Conservation (phyloP, 352 stramenopile species). For the Globisporangium spinosum region DNA sequence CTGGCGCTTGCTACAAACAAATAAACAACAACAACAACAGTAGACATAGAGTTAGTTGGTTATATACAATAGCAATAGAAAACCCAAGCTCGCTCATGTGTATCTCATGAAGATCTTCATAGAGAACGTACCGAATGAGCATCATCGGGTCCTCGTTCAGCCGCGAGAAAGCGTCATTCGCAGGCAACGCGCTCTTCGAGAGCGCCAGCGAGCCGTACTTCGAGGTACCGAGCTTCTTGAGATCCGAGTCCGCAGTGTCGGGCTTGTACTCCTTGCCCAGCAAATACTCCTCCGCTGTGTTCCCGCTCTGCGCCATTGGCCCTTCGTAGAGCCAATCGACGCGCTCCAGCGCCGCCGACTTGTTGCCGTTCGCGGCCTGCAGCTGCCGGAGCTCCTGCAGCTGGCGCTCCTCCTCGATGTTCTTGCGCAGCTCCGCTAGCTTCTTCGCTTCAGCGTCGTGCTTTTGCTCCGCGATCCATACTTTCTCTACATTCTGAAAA, state of each 20-base stretch:
- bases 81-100: not conserved
- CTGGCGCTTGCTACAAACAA: conserved; percentile 53
- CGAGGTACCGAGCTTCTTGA: conserved; percentile 48
- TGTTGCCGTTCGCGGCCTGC: conserved; percentile 82
- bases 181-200: conserved; percentile 41
- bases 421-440: conserved; percentile 92
- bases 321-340: conserved; percentile 97
- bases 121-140: conserved; percentile 71
- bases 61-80: not conserved
- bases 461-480: conserved; percentile 96
- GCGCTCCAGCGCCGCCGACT: conserved; percentile 73
- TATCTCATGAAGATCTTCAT: not conserved
- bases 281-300: conserved; percentile 89
- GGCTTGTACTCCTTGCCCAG: conserved; percentile 89
- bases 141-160: conserved; percentile 97
- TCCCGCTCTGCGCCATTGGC: conserved; percentile 66
- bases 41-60: not conserved
- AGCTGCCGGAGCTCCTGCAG: conserved; percentile 93
- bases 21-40: not conserved
- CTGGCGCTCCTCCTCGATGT: conserved; percentile 95
- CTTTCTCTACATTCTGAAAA: conserved; percentile 94
- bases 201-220: conserved; percentile 71
- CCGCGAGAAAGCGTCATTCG: conserved; percentile 91
- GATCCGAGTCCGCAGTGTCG: conserved; percentile 36
- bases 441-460: conserved; percentile 92